phyloP scores from a whole-genome alignment of 2,329 filamentous ascomycete species.

The Colletotrichum sp. region DNA sequence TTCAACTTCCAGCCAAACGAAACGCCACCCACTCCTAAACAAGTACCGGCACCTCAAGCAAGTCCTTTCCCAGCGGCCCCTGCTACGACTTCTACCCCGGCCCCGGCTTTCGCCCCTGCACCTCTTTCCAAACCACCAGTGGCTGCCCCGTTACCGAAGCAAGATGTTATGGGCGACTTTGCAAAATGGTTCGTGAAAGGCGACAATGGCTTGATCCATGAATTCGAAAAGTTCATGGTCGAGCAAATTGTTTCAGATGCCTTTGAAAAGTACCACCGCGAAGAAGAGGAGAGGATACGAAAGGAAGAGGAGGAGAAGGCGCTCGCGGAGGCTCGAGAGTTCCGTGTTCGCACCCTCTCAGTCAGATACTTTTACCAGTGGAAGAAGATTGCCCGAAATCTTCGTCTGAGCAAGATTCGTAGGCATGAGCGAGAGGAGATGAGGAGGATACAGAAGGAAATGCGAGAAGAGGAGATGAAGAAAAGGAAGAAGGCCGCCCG shows the following conservation, averaged over 20 bases:
- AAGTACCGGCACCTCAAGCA: not conserved
- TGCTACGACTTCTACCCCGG: not conserved
- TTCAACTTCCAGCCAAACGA: not conserved
- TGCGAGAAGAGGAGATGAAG: conserved; percentile 34
- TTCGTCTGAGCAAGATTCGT: conserved; percentile 54
- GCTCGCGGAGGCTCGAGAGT: conserved; percentile 52
- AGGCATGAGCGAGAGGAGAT: conserved; percentile 56
- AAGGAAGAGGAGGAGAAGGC: conserved; percentile 54
- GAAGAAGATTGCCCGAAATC: conserved; percentile 54
- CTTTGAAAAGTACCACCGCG: conserved; percentile 44
- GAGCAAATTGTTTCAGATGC: conserved; percentile 48
- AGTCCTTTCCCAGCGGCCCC: not conserved
- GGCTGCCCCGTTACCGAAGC: not conserved
- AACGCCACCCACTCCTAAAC: not conserved
- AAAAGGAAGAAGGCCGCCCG: conserved; percentile 37
- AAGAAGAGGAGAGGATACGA: conserved; percentile 45
- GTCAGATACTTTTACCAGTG: conserved; percentile 64
- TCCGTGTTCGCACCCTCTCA: conserved; percentile 52
- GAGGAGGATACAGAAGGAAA: conserved; percentile 44
- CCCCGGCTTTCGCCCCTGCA: not conserved
- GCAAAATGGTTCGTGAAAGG: conserved; percentile 60
- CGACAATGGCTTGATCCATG: conserved; percentile 57
- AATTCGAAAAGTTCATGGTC: conserved; percentile 52
- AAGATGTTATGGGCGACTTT: conserved; percentile 54
- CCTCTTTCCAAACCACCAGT: not conserved